Evolutionary conservation across 1,284 basidiomycete species (phyloP).

Genomic region (Puccinia hordei): DNA sequence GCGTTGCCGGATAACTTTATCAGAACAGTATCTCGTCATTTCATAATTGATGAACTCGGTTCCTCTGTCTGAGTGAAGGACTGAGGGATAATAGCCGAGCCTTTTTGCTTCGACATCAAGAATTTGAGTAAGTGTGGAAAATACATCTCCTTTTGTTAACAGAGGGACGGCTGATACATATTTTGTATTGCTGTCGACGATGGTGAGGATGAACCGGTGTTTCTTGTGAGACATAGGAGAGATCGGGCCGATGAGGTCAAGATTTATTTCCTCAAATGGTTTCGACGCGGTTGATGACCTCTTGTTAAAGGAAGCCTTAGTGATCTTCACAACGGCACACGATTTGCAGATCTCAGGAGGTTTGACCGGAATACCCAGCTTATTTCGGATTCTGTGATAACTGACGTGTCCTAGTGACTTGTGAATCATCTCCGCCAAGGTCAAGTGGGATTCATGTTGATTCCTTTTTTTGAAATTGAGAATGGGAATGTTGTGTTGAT

Average conservation of each 20-base stretch:
- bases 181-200: neutral
- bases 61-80: neutral
- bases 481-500: too few species aligned
- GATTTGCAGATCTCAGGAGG: neutral
- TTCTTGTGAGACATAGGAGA: neutral
- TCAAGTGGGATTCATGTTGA: neutral
- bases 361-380: neutral
- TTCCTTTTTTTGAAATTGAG: too few species aligned
- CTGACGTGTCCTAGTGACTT: slow-evolving; percentile 11
- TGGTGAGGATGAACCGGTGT: neutral
- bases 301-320: neutral
- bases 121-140: too few species aligned
- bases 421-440: neutral
- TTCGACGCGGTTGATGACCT: neutral
- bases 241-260: neutral
- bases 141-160: too few species aligned
- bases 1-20: neutral
- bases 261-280: neutral
- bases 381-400: neutral
- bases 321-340: neutral
- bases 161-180: too few species aligned
- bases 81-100: neutral
- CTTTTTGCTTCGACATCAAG: neutral
- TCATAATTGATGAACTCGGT: neutral
- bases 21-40: neutral